Evolutionary conservation across 257 asterid genomes (phyloP), one percentile per base, ranked within the genome.

Genomic region (Echites panduratus): DNA sequence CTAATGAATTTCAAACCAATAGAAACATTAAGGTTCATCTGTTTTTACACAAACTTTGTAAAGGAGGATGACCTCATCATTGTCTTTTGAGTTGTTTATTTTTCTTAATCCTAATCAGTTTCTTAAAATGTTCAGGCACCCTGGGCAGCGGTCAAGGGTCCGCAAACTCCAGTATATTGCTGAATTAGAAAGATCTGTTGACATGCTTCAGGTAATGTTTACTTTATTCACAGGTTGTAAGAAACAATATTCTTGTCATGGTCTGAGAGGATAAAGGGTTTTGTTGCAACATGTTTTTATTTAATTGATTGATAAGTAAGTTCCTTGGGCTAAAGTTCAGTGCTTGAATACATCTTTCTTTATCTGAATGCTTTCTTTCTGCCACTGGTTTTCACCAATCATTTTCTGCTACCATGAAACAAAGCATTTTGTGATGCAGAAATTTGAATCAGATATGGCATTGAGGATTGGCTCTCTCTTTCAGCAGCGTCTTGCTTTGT

Each of bases 81-180:
- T 50, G 54, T 20, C 54, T 49, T n/a, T 49, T 16, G 8, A 49
- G 1, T 13, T 49, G 16, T 16, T 49, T 13, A 14, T 49, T 49
- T 32, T 3, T 49, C 54, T 49, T 49, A 13, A 49, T 14, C 54
- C n/a, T 14, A 4, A 13, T 49, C 54, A 3, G n/a, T 20, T 49
- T 49, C 54, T 49, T 6, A n/a, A 32, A 32, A 2, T 73, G 56
- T 74, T 77, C 90, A 91, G 97, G 67, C 96, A 91, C 74, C 92
- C 97, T 20, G 93, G 97, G 74, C 97, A 89, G 84, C 82, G 93
- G 78, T 82, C 95, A 26, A 85, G 95, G 76, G 90, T 89, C 73
- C 89, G 95, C 66, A 91, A 91, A 74, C 88, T 89, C 70, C 95
- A 89, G 74, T 91, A 88, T 72, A 91, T 91, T 27, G 83, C 96